Percentiles rank a stretch among this genome's conserved stretches.
These are phyloP conservation scores for Macrophomina tecta DNA, from an alignment of 2,329 filamentous ascomycete species.

Conservation along the genomic window DNA sequence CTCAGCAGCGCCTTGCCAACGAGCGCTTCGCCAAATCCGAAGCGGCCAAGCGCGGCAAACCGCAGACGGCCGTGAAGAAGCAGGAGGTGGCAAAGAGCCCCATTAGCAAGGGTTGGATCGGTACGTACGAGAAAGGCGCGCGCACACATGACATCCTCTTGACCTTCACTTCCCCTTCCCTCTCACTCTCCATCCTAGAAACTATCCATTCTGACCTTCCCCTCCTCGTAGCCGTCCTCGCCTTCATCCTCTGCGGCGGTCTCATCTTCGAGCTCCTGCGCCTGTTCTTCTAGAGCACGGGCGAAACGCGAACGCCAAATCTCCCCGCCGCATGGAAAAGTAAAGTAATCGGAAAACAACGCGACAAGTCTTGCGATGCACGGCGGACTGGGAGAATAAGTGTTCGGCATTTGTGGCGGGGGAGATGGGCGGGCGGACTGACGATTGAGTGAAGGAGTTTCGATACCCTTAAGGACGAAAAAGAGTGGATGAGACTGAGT, in stretches of 20 bases:
- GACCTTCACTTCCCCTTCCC: too few relatives aligned
- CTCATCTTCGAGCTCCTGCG: conserved; percentile 63
- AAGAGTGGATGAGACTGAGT: not conserved
- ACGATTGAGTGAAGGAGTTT: not conserved
- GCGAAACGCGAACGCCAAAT: not conserved
- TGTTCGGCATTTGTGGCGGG: not conserved
- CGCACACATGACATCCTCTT: not conserved
- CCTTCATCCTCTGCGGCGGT: conserved; percentile 69
- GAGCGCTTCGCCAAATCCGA: conserved; percentile 77
- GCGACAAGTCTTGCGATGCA: too few relatives aligned
- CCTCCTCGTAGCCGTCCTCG: conserved; percentile 57
- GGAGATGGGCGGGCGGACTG: not conserved
- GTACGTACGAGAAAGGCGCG: conserved; percentile 52
- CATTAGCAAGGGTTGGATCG: conserved; percentile 63
- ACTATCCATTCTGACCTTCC: too few relatives aligned
- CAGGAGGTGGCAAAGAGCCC: conserved; percentile 60
- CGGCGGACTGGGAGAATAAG: not conserved
- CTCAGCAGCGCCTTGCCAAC: conserved; percentile 81
- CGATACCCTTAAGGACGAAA: not conserved
- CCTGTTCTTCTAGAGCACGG: conserved; percentile 46
- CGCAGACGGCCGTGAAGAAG: conserved; percentile 55
- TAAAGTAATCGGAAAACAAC: too few relatives aligned
- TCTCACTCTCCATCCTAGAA: too few relatives aligned
- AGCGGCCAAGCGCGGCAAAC: conserved; percentile 75
- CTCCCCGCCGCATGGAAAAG: too few relatives aligned